A percentile compares a stretch with the other conserved stretches of the same genome.
These are phyloP conservation scores for Chalciporus pseudorubinellus DNA, from an alignment of 768 basidiomycete genomes.

Conservation along the genomic window DNA sequence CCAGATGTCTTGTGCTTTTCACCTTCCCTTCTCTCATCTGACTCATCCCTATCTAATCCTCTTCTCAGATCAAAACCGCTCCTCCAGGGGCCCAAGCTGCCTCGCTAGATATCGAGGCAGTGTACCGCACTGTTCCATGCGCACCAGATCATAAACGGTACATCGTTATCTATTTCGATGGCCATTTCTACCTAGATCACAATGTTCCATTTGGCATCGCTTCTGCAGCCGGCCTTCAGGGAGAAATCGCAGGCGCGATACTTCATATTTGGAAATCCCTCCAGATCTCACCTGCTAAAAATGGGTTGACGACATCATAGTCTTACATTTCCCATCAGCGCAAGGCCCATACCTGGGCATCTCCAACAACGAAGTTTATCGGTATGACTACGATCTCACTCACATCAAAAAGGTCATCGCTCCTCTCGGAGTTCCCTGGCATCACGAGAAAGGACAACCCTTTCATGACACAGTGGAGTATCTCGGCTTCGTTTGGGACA, in stretches of 20 bases:
- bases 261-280: not conserved
- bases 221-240: not conserved
- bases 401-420: not conserved
- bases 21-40: not conserved
- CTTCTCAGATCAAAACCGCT: not conserved
- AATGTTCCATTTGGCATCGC: not conserved
- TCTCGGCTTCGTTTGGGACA: not conserved
- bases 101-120: not conserved
- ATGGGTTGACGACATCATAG: not conserved
- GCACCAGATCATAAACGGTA: not conserved
- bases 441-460: not conserved
- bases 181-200: not conserved
- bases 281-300: not conserved
- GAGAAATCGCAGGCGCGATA: not conserved
- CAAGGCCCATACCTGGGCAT: not conserved
- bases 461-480: not conserved
- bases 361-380: no score
- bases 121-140: not conserved
- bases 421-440: not conserved
- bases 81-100: not conserved
- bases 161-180: not conserved
- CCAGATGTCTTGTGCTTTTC: no score
- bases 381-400: not conserved
- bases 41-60: not conserved
- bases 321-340: not conserved